Conservation (phyloP, 1,139 yeast species). For the Suhomyces taliae region DNA sequence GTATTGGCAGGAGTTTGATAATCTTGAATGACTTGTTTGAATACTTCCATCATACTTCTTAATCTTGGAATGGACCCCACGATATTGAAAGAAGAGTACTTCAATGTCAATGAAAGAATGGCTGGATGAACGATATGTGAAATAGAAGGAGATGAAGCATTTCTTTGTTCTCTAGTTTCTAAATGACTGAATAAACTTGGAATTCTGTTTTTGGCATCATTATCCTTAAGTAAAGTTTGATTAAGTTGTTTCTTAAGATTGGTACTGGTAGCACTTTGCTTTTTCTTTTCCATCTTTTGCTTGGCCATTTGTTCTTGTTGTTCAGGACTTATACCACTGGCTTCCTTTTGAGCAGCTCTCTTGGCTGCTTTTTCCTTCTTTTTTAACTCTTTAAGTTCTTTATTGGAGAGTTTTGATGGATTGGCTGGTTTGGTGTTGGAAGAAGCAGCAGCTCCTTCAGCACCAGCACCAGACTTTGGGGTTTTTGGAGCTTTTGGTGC, state of each 20-base stretch:
- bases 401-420: conserved; percentile 54
- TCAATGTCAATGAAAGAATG: conserved; percentile 73
- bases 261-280: conserved; percentile 41
- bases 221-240: conserved; percentile 51
- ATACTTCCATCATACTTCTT: conserved; percentile 80
- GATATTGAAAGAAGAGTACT: conserved; percentile 77
- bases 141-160: conserved; percentile 60
- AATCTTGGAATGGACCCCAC: conserved; percentile 92
- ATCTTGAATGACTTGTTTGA: conserved; percentile 75
- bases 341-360: conserved; percentile 66
- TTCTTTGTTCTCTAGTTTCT: conserved; percentile 79
- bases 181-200: conserved; percentile 83
- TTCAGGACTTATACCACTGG: conserved; percentile 49
- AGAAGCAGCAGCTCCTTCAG: background rate
- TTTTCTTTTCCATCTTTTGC: conserved; percentile 41
- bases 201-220: conserved; percentile 39
- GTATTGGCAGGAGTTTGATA: conserved; percentile 86
- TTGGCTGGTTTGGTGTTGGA: conserved; percentile 6
- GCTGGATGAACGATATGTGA: conserved; percentile 85
- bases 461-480: background rate
- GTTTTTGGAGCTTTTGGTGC: background rate
- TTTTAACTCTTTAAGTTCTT: conserved; percentile 83
- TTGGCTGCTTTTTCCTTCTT: conserved; percentile 90
- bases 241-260: conserved; percentile 57
- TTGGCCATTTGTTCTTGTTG: conserved; percentile 42